phyloP scores from a whole-genome alignment of 441 rosid genomes.

The Arabidopsis hybrid region DNA sequence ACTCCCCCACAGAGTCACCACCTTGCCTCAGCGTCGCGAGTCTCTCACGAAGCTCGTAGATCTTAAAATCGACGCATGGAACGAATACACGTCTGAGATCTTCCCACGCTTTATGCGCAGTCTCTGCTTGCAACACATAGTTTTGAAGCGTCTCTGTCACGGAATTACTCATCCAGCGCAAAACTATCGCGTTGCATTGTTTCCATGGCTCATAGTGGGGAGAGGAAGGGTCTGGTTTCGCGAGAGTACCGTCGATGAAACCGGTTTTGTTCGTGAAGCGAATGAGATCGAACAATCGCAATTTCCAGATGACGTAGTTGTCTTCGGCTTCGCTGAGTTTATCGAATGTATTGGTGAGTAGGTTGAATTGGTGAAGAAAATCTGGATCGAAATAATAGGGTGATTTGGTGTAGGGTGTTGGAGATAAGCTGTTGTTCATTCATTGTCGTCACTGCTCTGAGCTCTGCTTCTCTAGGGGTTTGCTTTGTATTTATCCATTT shows the following conservation, averaged over 20 bases:
- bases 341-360: neutral
- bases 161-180: neutral
- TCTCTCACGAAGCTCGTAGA: constrained; percentile 12
- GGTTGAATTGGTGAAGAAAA: too few species aligned
- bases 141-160: neutral
- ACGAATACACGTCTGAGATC: neutral
- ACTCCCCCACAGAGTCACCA: constrained; percentile 7
- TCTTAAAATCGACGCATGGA: constrained; percentile 12
- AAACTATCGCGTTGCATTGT: neutral
- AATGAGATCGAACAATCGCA: neutral
- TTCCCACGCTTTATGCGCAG: constrained; percentile 18
- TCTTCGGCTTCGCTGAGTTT: constrained; percentile 20
- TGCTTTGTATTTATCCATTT: neutral
- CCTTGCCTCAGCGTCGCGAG: constrained; percentile 14
- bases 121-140: neutral
- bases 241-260: constrained; percentile 24
- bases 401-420: neutral
- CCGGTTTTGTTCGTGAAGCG: neutral
- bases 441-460: neutral
- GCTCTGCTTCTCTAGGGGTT: neutral
- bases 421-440: neutral
- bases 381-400: neutral
- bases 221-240: neutral
- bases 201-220: neutral
- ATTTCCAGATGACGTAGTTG: constrained; percentile 16